Evolutionary conservation across 2,329 filamentous ascomycete species (phyloP).

Genomic region (Ascochyta clinopodiicola): DNA sequence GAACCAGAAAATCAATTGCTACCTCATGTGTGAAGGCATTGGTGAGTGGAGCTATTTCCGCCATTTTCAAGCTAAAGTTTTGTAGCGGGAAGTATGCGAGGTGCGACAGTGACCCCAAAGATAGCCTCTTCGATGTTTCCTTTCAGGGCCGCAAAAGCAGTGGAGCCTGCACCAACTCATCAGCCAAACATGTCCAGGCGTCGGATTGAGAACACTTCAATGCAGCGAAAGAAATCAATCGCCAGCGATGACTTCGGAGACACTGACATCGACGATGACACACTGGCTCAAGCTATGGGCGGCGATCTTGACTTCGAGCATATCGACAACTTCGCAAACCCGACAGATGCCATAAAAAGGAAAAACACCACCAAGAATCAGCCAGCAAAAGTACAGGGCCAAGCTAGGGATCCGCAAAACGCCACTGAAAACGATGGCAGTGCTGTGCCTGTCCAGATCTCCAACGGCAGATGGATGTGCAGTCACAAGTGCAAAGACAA

Average conservation of each 20-base stretch:
- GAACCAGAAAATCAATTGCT: slow-evolving; percentile 68
- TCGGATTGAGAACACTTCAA: slow-evolving; percentile 26
- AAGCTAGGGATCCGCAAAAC: slow-evolving; percentile 7
- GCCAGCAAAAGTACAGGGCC: slow-evolving; percentile 9
- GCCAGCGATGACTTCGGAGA: slow-evolving; percentile 60
- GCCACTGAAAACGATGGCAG: slow-evolving; percentile 10
- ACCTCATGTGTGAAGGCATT: slow-evolving; percentile 85
- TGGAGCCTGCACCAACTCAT: slow-evolving; percentile 19
- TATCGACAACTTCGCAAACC: slow-evolving; percentile 59
- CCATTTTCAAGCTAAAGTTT: slow-evolving; percentile 12
- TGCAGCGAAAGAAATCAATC: slow-evolving; percentile 15
- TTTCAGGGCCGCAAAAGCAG: slow-evolving; percentile 16
- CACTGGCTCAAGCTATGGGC: slow-evolving; percentile 55
- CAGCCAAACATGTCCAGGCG: slow-evolving; percentile 42
- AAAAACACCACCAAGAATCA: slow-evolving; percentile 31
- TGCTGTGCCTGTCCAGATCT: slow-evolving; percentile 59
- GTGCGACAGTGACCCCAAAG: slow-evolving; percentile 59
- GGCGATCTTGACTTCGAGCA: slow-evolving; percentile 54
- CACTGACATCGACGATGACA: slow-evolving; percentile 59
- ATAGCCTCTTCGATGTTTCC: slow-evolving; percentile 57
- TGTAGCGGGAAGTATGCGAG: slow-evolving; percentile 63
- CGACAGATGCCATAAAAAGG: slow-evolving; percentile 22
- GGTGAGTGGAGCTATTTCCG: slow-evolving; percentile 52
- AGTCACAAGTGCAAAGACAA: slow-evolving; percentile 73
- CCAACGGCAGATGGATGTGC: slow-evolving; percentile 77